These are phyloP conservation scores for Trichaptum fuscoviolaceum DNA, from an alignment of 768 basidiomycete genomes.

Conservation along the genomic window DNA sequence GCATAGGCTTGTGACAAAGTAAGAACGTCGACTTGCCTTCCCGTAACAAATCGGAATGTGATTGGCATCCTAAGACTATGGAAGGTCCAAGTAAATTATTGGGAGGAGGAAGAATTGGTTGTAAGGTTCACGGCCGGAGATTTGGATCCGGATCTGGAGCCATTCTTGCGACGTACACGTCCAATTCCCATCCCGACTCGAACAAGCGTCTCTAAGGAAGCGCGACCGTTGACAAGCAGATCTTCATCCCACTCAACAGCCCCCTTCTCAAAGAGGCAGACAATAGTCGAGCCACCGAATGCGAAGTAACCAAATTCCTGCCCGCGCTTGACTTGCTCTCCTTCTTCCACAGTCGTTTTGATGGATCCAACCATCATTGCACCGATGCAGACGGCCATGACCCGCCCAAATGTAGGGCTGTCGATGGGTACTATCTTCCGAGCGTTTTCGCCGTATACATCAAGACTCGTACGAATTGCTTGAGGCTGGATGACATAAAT, in stretches of 20 bases:
- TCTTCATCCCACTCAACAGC: constrained; percentile 90
- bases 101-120: background rate
- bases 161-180: constrained; percentile 10
- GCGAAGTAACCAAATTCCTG: constrained; percentile 95
- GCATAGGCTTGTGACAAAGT: too few species aligned
- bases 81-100: background rate
- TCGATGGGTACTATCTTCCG: constrained; percentile 92
- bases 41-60: background rate
- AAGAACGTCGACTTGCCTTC: background rate
- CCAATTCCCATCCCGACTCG: constrained; percentile 87
- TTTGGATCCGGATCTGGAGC: background rate
- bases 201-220: constrained; percentile 86
- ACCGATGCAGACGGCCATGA: constrained; percentile 88
- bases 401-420: constrained; percentile 81
- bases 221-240: constrained; percentile 74
- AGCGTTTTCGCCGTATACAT: constrained; percentile 93
- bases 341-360: constrained; percentile 79
- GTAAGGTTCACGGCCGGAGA: background rate
- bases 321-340: constrained; percentile 72
- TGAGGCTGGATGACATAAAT: constrained; percentile 54
- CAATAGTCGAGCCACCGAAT: constrained; percentile 93
- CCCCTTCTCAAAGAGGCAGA: constrained; percentile 83
- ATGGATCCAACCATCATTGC: constrained; percentile 97
- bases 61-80: background rate
- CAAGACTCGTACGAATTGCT: constrained; percentile 84